A percentile compares a stretch with the other conserved stretches of the same genome.
These are phyloP conservation scores for Noccaea bulbosa DNA, from an alignment of 345 rosid species.

Conservation along the genomic window DNA sequence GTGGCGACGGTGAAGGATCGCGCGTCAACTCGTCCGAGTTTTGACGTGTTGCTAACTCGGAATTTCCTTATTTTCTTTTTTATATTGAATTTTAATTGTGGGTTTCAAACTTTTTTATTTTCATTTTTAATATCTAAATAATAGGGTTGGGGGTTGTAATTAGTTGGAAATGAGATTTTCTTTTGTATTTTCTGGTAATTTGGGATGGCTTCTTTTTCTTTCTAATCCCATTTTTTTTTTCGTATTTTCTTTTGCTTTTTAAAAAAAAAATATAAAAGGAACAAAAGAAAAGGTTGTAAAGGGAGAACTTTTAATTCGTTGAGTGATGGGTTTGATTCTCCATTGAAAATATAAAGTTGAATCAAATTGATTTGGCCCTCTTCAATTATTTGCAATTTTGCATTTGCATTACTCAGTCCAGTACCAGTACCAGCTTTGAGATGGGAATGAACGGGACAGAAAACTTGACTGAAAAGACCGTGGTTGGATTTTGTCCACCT, in stretches of 20 bases:
- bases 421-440: no score
- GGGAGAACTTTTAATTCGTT: conserved; percentile 25
- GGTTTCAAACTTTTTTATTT: conserved; percentile 7
- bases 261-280: neutral
- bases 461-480: no score
- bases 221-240: conserved; percentile 16
- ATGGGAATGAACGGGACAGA: no score
- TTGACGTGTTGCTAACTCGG: conserved; percentile 35
- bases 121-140: conserved; percentile 6
- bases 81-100: conserved; percentile 22
- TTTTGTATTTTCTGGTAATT: conserved; percentile 29
- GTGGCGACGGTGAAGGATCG: conserved; percentile 39
- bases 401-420: conserved; percentile 12
- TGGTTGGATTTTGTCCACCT: no score
- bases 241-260: conserved; percentile 26
- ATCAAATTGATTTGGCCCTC: neutral
- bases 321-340: conserved; percentile 37
- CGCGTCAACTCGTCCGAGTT: conserved; percentile 57
- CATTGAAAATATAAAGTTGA: conserved; percentile 1
- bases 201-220: conserved; percentile 26
- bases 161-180: conserved; percentile 30
- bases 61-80: conserved; percentile 10
- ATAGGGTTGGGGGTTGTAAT: conserved; percentile 35
- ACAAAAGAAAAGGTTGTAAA: conserved; percentile 29
- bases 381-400: conserved; percentile 26